phyloP scores from a whole-genome alignment of 345 rosid genomes.

The Limnanthes douglasii region DNA sequence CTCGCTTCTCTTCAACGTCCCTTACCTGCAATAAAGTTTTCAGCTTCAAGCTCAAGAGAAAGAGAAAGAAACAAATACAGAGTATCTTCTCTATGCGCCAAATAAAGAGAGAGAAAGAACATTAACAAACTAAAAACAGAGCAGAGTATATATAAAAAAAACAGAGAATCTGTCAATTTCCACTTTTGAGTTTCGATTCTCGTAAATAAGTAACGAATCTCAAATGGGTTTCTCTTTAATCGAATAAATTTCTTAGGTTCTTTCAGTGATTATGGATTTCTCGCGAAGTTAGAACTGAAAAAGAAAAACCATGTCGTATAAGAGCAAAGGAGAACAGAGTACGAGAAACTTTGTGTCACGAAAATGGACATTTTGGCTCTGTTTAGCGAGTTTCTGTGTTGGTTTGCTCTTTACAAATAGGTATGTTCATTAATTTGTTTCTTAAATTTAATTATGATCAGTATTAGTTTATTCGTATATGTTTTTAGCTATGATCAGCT shows the following conservation, averaged over 20 bases:
- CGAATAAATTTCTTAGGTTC: slow-evolving; percentile 1
- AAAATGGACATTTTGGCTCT: slow-evolving; percentile 64
- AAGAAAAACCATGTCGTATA: slow-evolving; percentile 28
- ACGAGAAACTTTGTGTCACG: slow-evolving; percentile 34
- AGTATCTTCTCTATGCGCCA: too few relatives aligned
- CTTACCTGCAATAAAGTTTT: too few relatives aligned
- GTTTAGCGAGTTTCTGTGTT: slow-evolving; percentile 65
- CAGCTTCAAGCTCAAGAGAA: too few relatives aligned
- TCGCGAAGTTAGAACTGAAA: neutral
- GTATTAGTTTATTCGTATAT: neutral
- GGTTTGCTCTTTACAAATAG: slow-evolving; percentile 70
- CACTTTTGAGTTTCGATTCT: neutral
- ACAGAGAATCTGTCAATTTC: slow-evolving; percentile 6
- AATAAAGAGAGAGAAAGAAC: too few relatives aligned
- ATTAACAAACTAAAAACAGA: too few relatives aligned
- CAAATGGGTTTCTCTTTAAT: slow-evolving; percentile 6
- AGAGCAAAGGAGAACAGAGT: slow-evolving; percentile 51
- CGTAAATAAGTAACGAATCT: too few relatives aligned
- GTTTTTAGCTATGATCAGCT: neutral
- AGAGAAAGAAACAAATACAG: too few relatives aligned
- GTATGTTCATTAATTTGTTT: slow-evolving; percentile 6
- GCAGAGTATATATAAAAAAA: too few relatives aligned
- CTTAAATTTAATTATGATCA: neutral
- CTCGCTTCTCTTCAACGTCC: too few relatives aligned
- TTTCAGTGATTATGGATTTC: neutral